Base-by-base conservation (phyloP, 2,329 filamentous ascomycete species). In the Didymella segeticola region DNA sequence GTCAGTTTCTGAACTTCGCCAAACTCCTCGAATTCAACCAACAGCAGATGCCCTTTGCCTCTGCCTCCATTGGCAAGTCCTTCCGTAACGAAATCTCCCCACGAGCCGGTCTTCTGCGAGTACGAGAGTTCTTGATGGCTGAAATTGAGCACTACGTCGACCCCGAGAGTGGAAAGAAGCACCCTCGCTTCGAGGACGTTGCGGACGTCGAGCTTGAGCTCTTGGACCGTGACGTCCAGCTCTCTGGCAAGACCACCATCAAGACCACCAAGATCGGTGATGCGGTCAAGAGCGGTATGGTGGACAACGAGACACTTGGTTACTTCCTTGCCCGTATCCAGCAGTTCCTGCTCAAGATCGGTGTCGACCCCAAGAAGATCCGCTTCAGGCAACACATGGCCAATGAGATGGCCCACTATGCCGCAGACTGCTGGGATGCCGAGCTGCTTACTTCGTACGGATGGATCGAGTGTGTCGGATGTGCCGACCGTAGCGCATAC, bases 101-200 rank as follows among this genome's bases (percentile, higher is more conserved):
- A 9, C 86, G 95, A 50, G 86, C 91, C 60, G 95, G 95, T 78
- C 86, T 99, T 33, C 80, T 99, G 53, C 89, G 95, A 66, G 95
- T 99, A 36, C 90, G 95, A 67, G 95, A 99, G 76, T 98, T 99
- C 79, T 79, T 97, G 67, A 98, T 99, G 95, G 95, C 93, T 20
- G 95, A 99, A 79, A 96, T 99, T 66, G 95, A 99, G 80, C 95
- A 99, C 77, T 99, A 91, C 72, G 95, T 99, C 63, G 95, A 99
- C 70, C 95, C 95, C 10, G 83, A 95, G 70, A 87, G 91, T 71
- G 91, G 92, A 78, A 99, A 99, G 86, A 96, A 95, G 79, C 95
- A 99, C 75, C 79, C 83, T 46, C 89, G 93, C 51, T 99, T 99
- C 78, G 78, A 86, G 38, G 90, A 96, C 68, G 88, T 99, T 54